These are phyloP conservation scores for Pestalotiopsis sp. DNA, from an alignment of 2,329 filamentous ascomycete genomes.

Conservation along the genomic window DNA sequence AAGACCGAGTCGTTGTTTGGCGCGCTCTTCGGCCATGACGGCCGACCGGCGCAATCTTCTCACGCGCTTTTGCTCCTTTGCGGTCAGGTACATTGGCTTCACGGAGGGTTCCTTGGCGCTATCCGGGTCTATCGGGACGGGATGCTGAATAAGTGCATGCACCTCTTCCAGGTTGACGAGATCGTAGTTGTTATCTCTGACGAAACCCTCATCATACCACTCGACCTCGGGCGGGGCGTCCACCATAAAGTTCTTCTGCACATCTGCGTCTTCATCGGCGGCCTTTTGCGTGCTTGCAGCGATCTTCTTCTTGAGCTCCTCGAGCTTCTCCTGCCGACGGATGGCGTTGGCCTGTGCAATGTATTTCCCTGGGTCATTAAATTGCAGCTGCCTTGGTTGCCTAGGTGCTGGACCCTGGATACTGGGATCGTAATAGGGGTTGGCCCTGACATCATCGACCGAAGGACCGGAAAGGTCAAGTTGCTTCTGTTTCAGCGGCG, in stretches of 20 bases:
- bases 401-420: conserved; percentile 64
- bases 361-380: conserved; percentile 97
- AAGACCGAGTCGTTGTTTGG: conserved; percentile 89
- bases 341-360: conserved; percentile 91
- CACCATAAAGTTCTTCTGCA: conserved; percentile 87
- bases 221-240: conserved; percentile 85
- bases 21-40: conserved; percentile 93
- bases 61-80: conserved; percentile 88
- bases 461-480: conserved; percentile 28
- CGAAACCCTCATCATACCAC: conserved; percentile 95
- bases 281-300: conserved; percentile 84
- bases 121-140: conserved; percentile 86
- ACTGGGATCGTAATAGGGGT: conserved; percentile 82
- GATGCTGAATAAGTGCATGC: conserved; percentile 93
- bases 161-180: conserved; percentile 72
- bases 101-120: conserved; percentile 71
- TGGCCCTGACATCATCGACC: conserved; percentile 43
- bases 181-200: conserved; percentile 75
- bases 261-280: conserved; percentile 87
- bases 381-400: conserved; percentile 75
- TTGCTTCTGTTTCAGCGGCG: conserved; percentile 33
- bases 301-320: conserved; percentile 93
- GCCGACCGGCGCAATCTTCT: conserved; percentile 88
- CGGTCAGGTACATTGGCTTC: conserved; percentile 91
- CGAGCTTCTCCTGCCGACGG: conserved; percentile 82